phyloP scores from a whole-genome alignment of 2,329 filamentous ascomycete genomes.

The Nigrograna mackinnonii region DNA sequence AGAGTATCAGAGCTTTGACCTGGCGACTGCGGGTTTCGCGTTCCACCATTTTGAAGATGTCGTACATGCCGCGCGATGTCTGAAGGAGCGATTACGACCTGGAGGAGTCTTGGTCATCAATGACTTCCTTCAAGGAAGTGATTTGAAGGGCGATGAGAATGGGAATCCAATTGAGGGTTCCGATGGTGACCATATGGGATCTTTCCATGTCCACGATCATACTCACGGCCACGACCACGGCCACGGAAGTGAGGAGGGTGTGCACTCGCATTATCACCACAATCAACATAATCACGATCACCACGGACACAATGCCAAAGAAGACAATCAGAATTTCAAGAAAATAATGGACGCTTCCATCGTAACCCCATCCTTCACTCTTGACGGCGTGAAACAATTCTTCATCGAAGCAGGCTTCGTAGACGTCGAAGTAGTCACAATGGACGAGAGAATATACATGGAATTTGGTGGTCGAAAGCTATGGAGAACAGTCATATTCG shows the following conservation, averaged over 20 bases:
- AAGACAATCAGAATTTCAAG: conserved; percentile 10
- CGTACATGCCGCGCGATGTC: conserved; percentile 58
- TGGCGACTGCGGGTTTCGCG: conserved; percentile 46
- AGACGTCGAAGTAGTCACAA: conserved; percentile 61
- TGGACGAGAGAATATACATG: conserved; percentile 57
- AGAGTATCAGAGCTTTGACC: conserved; percentile 45
- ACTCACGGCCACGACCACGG: conserved; percentile 16
- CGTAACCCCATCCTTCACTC: conserved; percentile 67
- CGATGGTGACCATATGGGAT: conserved; percentile 24
- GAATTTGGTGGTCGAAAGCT: conserved; percentile 39
- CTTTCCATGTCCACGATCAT: conserved; percentile 21
- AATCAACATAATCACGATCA: conserved; percentile 11
- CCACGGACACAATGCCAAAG: conserved; percentile 3
- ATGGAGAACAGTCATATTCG: conserved; percentile 54
- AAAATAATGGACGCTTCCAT: conserved; percentile 55
- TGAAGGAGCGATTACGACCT: conserved; percentile 65
- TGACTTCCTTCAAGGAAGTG: conserved; percentile 65
- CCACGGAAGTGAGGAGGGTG: conserved; percentile 15
- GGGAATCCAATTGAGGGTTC: conserved; percentile 23
- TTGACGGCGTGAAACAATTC: conserved; percentile 61
- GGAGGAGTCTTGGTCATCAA: conserved; percentile 70
- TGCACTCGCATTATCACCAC: conserved; percentile 12
- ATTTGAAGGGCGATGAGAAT: conserved; percentile 28
- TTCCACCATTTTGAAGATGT: conserved; percentile 63
- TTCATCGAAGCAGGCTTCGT: conserved; percentile 65